A percentile compares a stretch with the other conserved stretches of the same genome.
Conservation (phyloP, 2,329 filamentous ascomycete species). For the Diaporthe longicolla region DNA sequence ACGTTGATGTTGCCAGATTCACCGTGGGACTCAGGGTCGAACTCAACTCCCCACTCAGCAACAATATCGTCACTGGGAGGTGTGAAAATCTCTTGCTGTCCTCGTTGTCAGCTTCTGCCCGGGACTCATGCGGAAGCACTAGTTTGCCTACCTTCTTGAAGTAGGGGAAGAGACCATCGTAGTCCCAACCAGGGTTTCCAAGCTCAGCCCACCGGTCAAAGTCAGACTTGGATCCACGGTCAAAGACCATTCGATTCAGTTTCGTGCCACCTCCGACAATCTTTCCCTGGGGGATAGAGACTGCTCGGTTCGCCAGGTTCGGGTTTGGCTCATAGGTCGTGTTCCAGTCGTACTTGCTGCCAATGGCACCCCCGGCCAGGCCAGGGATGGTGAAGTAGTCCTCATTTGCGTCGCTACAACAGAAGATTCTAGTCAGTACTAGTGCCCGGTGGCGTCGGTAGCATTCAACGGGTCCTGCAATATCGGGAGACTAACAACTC, state of each 20-base stretch:
- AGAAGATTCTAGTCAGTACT: slow-evolving; percentile 4
- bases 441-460: slow-evolving; percentile 22
- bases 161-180: slow-evolving; percentile 47
- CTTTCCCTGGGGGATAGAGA: slow-evolving; percentile 44
- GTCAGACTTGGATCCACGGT: slow-evolving; percentile 47
- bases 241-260: slow-evolving; percentile 50
- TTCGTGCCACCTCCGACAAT: slow-evolving; percentile 48
- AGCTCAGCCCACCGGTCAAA: slow-evolving; percentile 49
- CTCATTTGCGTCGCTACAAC: slow-evolving; percentile 42
- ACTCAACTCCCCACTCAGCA: slow-evolving; percentile 48
- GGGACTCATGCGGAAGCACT: background rate
- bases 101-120: background rate
- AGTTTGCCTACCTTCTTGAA: slow-evolving; percentile 49
- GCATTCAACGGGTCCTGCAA: slow-evolving; percentile 36
- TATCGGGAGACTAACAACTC: slow-evolving; percentile 35
- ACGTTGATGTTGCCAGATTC: slow-evolving; percentile 48
- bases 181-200: slow-evolving; percentile 49
- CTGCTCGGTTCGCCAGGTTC: slow-evolving; percentile 1
- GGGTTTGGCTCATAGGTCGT: slow-evolving; percentile 42
- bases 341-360: slow-evolving; percentile 50
- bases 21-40: slow-evolving; percentile 48
- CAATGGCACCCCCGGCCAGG: slow-evolving; percentile 46
- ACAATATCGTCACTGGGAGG: slow-evolving; percentile 47
- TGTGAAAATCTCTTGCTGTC: slow-evolving; percentile 47
- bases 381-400: slow-evolving; percentile 48